Conservation (phyloP, 1,139 yeast genomes). For the Geotrichum aggregatum region DNA sequence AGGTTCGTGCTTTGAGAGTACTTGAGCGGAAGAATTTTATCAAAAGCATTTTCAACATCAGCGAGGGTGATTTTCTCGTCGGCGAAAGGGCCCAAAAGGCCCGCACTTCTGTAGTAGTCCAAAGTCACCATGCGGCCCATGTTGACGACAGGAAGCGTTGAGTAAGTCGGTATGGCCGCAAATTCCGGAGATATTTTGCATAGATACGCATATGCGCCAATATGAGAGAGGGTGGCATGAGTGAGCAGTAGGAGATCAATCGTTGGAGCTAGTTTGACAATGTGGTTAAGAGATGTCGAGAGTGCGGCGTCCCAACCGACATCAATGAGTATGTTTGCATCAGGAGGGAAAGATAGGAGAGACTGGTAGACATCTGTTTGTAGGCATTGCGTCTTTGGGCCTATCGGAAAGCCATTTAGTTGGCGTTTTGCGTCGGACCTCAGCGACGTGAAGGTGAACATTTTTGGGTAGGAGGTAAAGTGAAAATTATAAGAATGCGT, state of each 20-base stretch:
- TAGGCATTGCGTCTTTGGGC: conserved; percentile 10
- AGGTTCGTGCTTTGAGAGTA: conserved; percentile 61
- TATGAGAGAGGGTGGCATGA: conserved; percentile 75
- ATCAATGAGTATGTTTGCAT: conserved; percentile 36
- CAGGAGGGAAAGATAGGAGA: conserved; percentile 30
- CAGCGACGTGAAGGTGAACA: conserved; percentile 18
- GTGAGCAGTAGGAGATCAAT: conserved; percentile 72
- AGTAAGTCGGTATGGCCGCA: conserved; percentile 67
- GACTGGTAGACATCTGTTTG: conserved; percentile 22
- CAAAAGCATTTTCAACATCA: conserved; percentile 79
- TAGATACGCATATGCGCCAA: conserved; percentile 75
- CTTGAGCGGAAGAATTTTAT: conserved; percentile 62
- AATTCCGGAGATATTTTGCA: conserved; percentile 62
- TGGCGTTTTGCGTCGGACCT: conserved; percentile 10
- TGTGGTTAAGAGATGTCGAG: conserved; percentile 28
- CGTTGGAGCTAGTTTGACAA: conserved; percentile 37
- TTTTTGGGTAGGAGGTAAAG: not conserved
- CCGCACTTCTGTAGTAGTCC: conserved; percentile 69
- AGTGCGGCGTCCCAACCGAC: conserved; percentile 41
- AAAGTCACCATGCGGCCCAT: conserved; percentile 81
- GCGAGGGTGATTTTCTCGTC: conserved; percentile 59
- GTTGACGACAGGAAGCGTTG: conserved; percentile 84
- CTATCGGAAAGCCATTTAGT: conserved; percentile 3
- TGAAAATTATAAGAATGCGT: not conserved
- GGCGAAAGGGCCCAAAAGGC: conserved; percentile 67